These are phyloP conservation scores for Taphrina populina DNA, from an alignment of 1,139 yeast species.

Conservation along the genomic window DNA sequence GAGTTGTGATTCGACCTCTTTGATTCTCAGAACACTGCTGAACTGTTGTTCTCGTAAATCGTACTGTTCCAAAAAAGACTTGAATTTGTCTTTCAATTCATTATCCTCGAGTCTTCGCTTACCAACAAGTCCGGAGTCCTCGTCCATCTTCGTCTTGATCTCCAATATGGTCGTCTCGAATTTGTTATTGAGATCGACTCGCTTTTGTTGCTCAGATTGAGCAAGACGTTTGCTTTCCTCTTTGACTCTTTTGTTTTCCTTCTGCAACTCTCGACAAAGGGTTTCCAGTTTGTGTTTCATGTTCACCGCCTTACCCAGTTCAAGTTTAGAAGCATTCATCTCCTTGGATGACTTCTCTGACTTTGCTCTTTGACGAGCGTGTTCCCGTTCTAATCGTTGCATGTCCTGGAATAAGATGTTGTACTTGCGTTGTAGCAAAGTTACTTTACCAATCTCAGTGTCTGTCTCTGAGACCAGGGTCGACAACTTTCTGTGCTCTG, in stretches of 20 bases:
- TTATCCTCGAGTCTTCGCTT: constrained; percentile 27
- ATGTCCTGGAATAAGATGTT: constrained; percentile 38
- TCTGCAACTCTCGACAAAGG: constrained; percentile 39
- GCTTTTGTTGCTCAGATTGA: constrained; percentile 34
- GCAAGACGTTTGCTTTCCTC: constrained; percentile 36
- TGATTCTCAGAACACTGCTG: constrained; percentile 35
- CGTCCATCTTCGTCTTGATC: constrained; percentile 35
- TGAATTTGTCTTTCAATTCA: constrained; percentile 38
- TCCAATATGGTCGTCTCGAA: constrained; percentile 36
- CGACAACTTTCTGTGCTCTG: constrained; percentile 36
- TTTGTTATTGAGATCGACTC: constrained; percentile 35
- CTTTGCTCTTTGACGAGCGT: constrained; percentile 35
- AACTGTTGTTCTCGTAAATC: constrained; percentile 39
- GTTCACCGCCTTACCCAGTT: constrained; percentile 33
- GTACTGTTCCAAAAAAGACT: constrained; percentile 39
- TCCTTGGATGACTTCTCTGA: constrained; percentile 37
- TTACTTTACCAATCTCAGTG: constrained; percentile 40
- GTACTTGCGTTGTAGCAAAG: constrained; percentile 38
- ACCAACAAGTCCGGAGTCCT: constrained; percentile 22
- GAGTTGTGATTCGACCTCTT: constrained; percentile 39
- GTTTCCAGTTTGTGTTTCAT: constrained; percentile 38
- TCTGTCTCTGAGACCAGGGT: constrained; percentile 35
- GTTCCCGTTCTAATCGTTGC: constrained; percentile 39
- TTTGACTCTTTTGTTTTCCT: constrained; percentile 38
- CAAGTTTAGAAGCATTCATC: constrained; percentile 34